phyloP scores from a whole-genome alignment of 306 rosid species.

The Pachyrhizus erosus region DNA sequence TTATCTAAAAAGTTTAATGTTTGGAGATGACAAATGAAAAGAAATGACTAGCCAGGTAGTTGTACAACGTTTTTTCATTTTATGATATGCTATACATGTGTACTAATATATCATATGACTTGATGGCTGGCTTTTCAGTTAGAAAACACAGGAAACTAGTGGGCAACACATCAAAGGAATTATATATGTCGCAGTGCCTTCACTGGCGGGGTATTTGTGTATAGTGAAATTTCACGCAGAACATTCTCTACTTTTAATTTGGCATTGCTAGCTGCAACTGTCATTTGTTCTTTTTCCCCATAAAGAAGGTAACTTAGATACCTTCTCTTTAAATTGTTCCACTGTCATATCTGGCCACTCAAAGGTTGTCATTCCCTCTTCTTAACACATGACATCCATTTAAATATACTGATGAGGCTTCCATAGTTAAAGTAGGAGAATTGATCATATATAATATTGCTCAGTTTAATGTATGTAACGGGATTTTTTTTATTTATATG shows the following conservation, averaged over 20 bases:
- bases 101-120: not conserved
- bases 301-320: conserved; percentile 13
- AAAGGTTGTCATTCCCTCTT: not conserved
- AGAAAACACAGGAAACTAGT: not conserved
- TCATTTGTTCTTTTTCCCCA: conserved; percentile 6
- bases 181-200: conserved; percentile 3
- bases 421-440: not conserved
- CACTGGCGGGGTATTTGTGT: conserved; percentile 7
- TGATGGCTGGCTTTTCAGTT: conserved; percentile 2
- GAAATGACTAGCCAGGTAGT: not conserved
- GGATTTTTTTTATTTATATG: not conserved
- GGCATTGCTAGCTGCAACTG: conserved; percentile 4
- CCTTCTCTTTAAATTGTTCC: not conserved
- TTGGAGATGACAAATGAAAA: not conserved
- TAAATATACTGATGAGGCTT: not conserved
- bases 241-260: conserved; percentile 42
- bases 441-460: not conserved
- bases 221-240: conserved; percentile 35
- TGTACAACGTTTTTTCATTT: not conserved
- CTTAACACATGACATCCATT: not conserved
- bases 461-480: not conserved
- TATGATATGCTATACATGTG: not conserved
- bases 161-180: conserved; percentile 15
- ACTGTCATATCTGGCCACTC: not conserved
- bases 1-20: not conserved